These are phyloP conservation scores for Pyrenophora graminea DNA, from an alignment of 2,329 filamentous ascomycete species.

Conservation along the genomic window DNA sequence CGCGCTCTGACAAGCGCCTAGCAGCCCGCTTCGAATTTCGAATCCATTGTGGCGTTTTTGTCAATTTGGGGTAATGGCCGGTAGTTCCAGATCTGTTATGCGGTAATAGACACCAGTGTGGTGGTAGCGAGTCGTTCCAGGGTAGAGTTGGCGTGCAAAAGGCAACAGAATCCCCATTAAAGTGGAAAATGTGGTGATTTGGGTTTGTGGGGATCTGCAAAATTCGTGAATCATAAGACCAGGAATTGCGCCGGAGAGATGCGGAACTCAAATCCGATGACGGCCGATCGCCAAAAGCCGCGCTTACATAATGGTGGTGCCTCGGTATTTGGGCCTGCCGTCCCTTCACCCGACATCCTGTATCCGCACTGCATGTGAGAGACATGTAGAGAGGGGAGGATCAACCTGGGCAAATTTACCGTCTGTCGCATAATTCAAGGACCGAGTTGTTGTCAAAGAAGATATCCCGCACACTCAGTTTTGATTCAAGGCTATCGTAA, in stretches of 20 bases:
- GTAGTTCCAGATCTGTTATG: background rate
- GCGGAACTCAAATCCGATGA: constrained; percentile 17
- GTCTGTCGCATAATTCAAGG: too few species aligned
- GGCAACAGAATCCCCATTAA: too few species aligned
- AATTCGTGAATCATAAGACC: constrained; percentile 9
- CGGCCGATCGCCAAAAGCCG: constrained; percentile 16
- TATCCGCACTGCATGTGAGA: too few species aligned
- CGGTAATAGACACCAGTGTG: background rate
- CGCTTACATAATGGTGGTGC: constrained; percentile 13
- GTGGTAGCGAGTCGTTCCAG: background rate
- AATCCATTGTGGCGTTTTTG: constrained; percentile 22
- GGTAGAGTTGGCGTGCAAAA: background rate
- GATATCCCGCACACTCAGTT: too few species aligned
- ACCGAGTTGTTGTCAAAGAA: too few species aligned
- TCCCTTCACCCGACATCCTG: constrained; percentile 5
- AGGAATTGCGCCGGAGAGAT: constrained; percentile 12
- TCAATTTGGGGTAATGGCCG: background rate
- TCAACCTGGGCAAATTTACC: background rate
- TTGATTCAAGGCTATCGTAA: too few species aligned
- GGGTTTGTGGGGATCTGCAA: constrained; percentile 6
- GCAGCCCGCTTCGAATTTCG: constrained; percentile 18
- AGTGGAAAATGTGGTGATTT: too few species aligned
- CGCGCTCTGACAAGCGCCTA: constrained; percentile 20
- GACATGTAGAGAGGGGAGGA: too few species aligned
- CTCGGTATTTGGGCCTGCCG: constrained; percentile 10